phyloP scores from a whole-genome alignment of 805 yeast genomes.

The Candida loeiensis region DNA sequence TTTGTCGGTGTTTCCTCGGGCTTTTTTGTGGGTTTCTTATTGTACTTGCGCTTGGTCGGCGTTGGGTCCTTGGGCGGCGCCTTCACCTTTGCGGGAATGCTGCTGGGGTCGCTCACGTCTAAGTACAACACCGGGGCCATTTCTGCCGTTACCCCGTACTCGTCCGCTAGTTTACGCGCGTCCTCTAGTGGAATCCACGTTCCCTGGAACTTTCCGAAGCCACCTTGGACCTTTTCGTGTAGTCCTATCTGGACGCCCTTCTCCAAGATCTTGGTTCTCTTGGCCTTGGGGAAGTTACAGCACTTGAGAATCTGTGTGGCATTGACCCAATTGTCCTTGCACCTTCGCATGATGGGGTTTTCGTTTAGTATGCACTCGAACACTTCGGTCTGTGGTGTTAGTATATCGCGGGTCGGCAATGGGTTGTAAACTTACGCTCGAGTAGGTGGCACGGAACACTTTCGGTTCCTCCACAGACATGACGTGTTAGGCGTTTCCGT shows the following conservation, averaged over 20 bases:
- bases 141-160: conserved; percentile 37
- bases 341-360: conserved; percentile 84
- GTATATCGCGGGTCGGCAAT: background rate
- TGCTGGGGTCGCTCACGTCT: conserved; percentile 33
- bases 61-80: conserved; percentile 37
- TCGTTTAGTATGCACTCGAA: conserved; percentile 68
- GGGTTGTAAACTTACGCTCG: conserved; percentile 34
- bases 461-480: conserved; percentile 34
- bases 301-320: conserved; percentile 94
- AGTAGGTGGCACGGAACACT: conserved; percentile 45
- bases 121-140: conserved; percentile 41
- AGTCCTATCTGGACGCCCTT: conserved; percentile 86
- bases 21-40: conserved; percentile 54
- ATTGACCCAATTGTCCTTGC: conserved; percentile 91
- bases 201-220: conserved; percentile 95
- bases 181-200: conserved; percentile 90
- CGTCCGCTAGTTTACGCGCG: conserved; percentile 49
- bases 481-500: background rate
- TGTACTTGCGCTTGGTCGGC: conserved; percentile 40
- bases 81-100: conserved; percentile 35
- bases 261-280: conserved; percentile 86
- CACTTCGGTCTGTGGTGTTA: conserved; percentile 45
- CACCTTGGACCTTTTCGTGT: conserved; percentile 95
- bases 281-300: conserved; percentile 92
- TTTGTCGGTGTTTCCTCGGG: conserved; percentile 55